Evolutionary conservation across 2,329 filamentous ascomycete genomes (phyloP), one percentile per base, ranked within the genome.

Genomic region (Hysterium pulicare): DNA sequence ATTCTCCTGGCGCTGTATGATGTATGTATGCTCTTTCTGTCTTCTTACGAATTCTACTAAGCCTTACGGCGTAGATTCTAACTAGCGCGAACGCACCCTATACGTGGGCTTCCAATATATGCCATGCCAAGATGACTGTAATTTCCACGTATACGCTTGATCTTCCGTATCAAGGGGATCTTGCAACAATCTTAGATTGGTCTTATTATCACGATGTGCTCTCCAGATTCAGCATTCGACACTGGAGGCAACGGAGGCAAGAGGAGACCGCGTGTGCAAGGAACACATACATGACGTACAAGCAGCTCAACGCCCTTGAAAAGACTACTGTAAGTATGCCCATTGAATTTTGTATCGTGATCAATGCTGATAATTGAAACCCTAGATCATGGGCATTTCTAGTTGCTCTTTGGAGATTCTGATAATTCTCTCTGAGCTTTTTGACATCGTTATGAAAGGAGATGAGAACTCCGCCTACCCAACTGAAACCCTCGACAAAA

Each of bases 1-100:
- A 47, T 47, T 13, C 38, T 51, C n/a, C 42, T 51, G 5, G 34
- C 41, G n/a, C 5, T 49, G 5, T 53, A 34, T 23, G 50, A 51
- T 33, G 50, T 53, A 46, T 17, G 43, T 22, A 23, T 22, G 15
- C 22, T 22, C 11, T 23, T 33, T 20, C 24, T 31, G 37, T 20
- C 22, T 30, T 21, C 22, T 11, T 13, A 15, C n/a, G 21, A 22
- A 23, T 13, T 35, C 5, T 32, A 19, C 15, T 17, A 33, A 8
- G 26, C 22, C 19, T 33, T 5, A 19, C 17, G 4, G 5, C n/a
- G n/a, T 40, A 44, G 38, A 31, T 31, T 11, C 21, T 34, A 16
- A 37, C 33, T 13, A 40, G 20, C 11, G 16, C 20, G 11, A 10
- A 33, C n/a, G 11, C 33, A 39, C 16, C 46, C 4, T 16, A 33